Conservation (phyloP, 2,329 filamentous ascomycete genomes). For the Thelonectria discophora region DNA sequence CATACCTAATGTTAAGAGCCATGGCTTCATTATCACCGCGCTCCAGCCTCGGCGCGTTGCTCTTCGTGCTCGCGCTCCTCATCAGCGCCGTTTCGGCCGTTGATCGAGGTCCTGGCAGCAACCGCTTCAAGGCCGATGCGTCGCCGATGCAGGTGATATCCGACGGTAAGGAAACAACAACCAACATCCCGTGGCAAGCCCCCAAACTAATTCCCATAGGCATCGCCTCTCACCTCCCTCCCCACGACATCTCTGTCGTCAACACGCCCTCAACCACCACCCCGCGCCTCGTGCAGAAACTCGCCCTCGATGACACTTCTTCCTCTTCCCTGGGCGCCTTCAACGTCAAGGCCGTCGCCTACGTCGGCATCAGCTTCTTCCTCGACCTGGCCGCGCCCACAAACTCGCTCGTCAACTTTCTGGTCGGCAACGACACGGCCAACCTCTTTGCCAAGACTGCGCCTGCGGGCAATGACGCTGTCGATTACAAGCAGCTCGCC, state of each 20-base stretch:
- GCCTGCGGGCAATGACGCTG: slow-evolving; percentile 65
- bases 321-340: slow-evolving; percentile 78
- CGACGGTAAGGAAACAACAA: slow-evolving; percentile 27
- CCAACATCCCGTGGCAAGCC: neutral
- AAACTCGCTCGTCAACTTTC: slow-evolving; percentile 84
- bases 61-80: slow-evolving; percentile 28
- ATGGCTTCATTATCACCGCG: slow-evolving; percentile 27
- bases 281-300: slow-evolving; percentile 74
- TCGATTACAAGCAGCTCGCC: neutral
- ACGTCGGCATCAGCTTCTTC: slow-evolving; percentile 84
- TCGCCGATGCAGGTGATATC: slow-evolving; percentile 32
- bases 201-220: slow-evolving; percentile 55
- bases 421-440: slow-evolving; percentile 89
- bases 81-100: slow-evolving; percentile 26
- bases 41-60: slow-evolving; percentile 25
- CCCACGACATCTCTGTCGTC: slow-evolving; percentile 77
- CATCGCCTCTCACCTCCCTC: slow-evolving; percentile 73
- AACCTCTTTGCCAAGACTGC: slow-evolving; percentile 83
- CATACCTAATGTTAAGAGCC: slow-evolving; percentile 9
- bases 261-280: slow-evolving; percentile 72
- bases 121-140: slow-evolving; percentile 23
- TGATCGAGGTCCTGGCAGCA: slow-evolving; percentile 29
- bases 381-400: slow-evolving; percentile 79
- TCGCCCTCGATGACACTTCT: slow-evolving; percentile 76
- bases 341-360: slow-evolving; percentile 81